A percentile compares a stretch with the other conserved stretches of the same genome.
Evolutionary conservation across 164 flowering plant genomes (phyloP).

Genomic region (Santalum album): DNA sequence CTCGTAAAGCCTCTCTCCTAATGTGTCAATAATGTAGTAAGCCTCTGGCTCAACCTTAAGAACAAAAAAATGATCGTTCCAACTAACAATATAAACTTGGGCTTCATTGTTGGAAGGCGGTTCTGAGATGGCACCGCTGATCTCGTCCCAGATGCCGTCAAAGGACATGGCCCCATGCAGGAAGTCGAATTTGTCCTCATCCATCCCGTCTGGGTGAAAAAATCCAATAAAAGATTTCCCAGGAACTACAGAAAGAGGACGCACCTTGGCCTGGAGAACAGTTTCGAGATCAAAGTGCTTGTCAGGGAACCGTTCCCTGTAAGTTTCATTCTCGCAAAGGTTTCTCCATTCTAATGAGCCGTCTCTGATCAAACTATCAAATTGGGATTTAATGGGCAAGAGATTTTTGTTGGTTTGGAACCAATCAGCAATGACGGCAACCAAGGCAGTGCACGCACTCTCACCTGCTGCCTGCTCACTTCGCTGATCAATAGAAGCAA

Average conservation of each 20-base stretch:
- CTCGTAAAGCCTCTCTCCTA: constrained; percentile 90
- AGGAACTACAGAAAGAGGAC: constrained; percentile 59
- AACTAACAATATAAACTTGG: constrained; percentile 70
- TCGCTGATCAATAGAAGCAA: constrained; percentile 93
- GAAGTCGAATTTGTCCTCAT: constrained; percentile 71
- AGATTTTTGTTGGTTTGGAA: constrained; percentile 54
- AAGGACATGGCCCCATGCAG: constrained; percentile 93
- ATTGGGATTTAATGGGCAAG: constrained; percentile 88
- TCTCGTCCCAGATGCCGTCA: constrained; percentile 96
- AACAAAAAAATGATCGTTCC: constrained; percentile 96
- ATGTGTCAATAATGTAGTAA: constrained; percentile 82
- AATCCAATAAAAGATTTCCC: constrained; percentile 83
- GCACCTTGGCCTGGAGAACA: constrained; percentile 76
- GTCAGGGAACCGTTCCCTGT: constrained; percentile 71
- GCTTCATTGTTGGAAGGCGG: constrained; percentile 24
- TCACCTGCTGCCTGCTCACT: constrained; percentile 95
- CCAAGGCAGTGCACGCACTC: constrained; percentile 96
- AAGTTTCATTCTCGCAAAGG: constrained; percentile 74
- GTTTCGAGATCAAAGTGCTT: constrained; percentile 96
- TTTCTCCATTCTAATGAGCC: constrained; percentile 95
- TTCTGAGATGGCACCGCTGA: constrained; percentile 31
- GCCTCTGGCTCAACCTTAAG: constrained; percentile 87
- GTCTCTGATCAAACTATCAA: constrained; percentile 81
- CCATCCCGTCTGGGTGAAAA: constrained; percentile 79
- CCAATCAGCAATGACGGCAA: constrained; percentile 97